Conservation (phyloP, 2,329 filamentous ascomycete genomes). For the Neocucurbitaria cava region DNA sequence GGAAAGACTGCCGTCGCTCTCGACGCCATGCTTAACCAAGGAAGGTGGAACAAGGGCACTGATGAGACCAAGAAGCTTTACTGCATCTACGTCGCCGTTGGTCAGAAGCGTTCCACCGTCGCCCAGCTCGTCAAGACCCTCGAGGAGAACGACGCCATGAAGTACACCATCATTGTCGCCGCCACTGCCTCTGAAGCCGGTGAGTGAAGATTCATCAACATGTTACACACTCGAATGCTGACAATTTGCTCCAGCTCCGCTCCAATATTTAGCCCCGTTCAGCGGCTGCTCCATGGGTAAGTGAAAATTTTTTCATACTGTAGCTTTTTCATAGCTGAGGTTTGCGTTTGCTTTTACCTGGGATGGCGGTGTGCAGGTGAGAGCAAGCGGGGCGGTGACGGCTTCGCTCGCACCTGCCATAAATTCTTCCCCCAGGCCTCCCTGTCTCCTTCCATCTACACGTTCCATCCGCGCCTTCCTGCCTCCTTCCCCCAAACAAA, state of each 20-base stretch:
- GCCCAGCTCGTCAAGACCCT: constrained; percentile 99
- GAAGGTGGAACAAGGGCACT: constrained; percentile 87
- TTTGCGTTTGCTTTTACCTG: too few species aligned
- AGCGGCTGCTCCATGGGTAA: constrained; percentile 64
- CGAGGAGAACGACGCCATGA: constrained; percentile 99
- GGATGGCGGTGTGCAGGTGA: too few species aligned
- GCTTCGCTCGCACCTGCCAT: too few species aligned
- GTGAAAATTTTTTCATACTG: too few species aligned
- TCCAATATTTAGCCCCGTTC: constrained; percentile 91
- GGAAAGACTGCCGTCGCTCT: constrained; percentile 99
- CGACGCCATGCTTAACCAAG: constrained; percentile 99
- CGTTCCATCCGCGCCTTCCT: too few species aligned
- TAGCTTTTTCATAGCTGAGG: neutral
- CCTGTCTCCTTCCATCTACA: too few species aligned
- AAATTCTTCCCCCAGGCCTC: too few species aligned
- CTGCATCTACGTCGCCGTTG: constrained; percentile 98
- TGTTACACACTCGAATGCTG: too few species aligned
- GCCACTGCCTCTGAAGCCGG: constrained; percentile 97
- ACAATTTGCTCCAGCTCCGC: too few species aligned
- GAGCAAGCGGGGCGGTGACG: too few species aligned
- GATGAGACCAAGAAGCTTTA: constrained; percentile 99
- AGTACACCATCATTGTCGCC: constrained; percentile 92
- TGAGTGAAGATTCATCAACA: too few species aligned
- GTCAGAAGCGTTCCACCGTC: constrained; percentile 99
- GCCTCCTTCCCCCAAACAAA: too few species aligned